Evolutionary conservation across 2,329 filamentous ascomycete species (phyloP), one percentile per base, ranked within the genome.

Genomic region (Huntiella decipiens): DNA sequence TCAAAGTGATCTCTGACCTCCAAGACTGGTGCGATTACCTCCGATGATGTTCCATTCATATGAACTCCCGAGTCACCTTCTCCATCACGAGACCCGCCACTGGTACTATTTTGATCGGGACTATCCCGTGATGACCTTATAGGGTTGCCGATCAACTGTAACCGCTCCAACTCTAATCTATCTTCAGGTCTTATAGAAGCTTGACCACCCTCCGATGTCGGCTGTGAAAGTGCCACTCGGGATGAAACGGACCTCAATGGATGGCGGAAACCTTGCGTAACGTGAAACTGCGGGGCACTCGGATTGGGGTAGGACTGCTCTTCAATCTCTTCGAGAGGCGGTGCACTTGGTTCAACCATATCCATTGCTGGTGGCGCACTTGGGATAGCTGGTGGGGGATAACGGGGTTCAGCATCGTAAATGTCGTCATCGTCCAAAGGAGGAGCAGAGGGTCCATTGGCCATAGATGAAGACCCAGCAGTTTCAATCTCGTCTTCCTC

Each of bases 121-220:
- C 22, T 28, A 28, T 28, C 22, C 22, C 22, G 22, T 28, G 22
- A 28, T 28, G 7, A 28, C 22, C 22, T 7, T 28, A 28, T 28
- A 28, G 22, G 22, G 22, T 28, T 28, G 22, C 1, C 63, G 50
- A 81, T 63, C n/a, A 83, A 59, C 34, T 77, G 66, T 47, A 65
- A 70, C 15, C 77, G 67, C 57, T 87, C 81, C 5, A 85, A 63
- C 57, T 92, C 84, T 53, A 79, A 76, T 58, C 92, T 91, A 58
- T 92, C 87, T 46, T 91, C 82, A 11, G 61, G 11, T 13, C 33
- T 28, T 2, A 44, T 34, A 15, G 50, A 39, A n/a, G 22, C 11
- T 15, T 22, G 43, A 32, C n/a, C 15, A 12, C 15, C n/a, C 7
- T 39, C 22, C 4, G 19, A 39, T 31, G 31, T 16, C 19, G 4